Evolutionary conservation across 2,329 filamentous ascomycete genomes (phyloP), one percentile per base, ranked within the genome.

Genomic region (Colletotrichum aenigma): DNA sequence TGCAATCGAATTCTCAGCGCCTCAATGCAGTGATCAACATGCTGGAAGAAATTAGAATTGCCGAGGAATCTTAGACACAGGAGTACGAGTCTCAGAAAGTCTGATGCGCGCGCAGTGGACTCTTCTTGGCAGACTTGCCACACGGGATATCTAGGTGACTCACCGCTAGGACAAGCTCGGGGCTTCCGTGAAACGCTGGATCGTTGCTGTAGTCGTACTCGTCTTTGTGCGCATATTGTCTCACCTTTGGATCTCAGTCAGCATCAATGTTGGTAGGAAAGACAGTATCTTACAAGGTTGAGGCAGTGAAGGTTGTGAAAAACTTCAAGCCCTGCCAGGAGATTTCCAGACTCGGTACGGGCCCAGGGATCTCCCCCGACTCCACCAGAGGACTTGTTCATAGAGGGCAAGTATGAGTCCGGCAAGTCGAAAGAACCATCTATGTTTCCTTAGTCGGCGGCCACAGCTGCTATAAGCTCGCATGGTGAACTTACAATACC

Each of bases 231-330:
- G 60, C 71, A 18, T 62, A 73, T 16, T 73, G 71, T 15, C 88
- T 80, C 78, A 86, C 18, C 58, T 61, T 30, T 12, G 18, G n/a
- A 10, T 24, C 18, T 61, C 58, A 34, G 58, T 61, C 28, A 9
- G 30, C 12, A 7, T 34, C 28, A 21, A 34, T 13, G 4, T 21
- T 8, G 28, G 9, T 21, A 13, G 28, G 18, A 30, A 32, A 21
- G 10, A 36, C 10, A 70, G 16, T 28, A 56, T 15, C 88, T 80
- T 79, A 86, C 80, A 34, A 89, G 78, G 77, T 89, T 89, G 48
- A 89, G 81, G 80, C 88, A 89, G 64, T 89, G 88, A 38, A 90
- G 83, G 78, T 89, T 89, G 80, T 91, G 89, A 81, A 91, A 91
- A 0, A 90, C 89, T 78, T 91, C 89, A 5, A 91, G 82, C 1